A percentile compares a stretch with the other conserved stretches of the same genome.
These are phyloP conservation scores for Guadua angustifolia DNA, from an alignment of 176 grass and related monocot genomes.

Conservation along the genomic window DNA sequence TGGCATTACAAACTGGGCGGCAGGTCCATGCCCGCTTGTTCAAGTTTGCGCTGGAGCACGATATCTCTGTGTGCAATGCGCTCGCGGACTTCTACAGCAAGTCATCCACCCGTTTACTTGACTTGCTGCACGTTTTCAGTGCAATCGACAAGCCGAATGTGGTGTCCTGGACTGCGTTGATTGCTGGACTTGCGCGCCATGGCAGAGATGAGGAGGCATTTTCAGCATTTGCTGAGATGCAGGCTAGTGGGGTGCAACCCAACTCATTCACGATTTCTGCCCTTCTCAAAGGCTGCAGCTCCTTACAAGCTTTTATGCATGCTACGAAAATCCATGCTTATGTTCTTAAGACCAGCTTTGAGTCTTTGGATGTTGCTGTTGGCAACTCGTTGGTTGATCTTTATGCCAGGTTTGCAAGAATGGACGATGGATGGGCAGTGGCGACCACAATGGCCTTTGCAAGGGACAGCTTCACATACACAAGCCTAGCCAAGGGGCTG, in stretches of 20 bases:
- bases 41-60: slow-evolving; percentile 56
- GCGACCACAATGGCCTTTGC: slow-evolving; percentile 53
- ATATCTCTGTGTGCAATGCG: slow-evolving; percentile 65
- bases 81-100: slow-evolving; percentile 73
- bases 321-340: slow-evolving; percentile 67
- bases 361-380: slow-evolving; percentile 54
- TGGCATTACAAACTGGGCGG: slow-evolving; percentile 38
- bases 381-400: slow-evolving; percentile 75
- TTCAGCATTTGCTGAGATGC: slow-evolving; percentile 60
- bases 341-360: slow-evolving; percentile 67
- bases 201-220: slow-evolving; percentile 47
- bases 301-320: slow-evolving; percentile 39
- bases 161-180: slow-evolving; percentile 71
- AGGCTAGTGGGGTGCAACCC: slow-evolving; percentile 58
- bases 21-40: slow-evolving; percentile 68
- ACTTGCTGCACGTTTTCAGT: slow-evolving; percentile 47
- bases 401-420: slow-evolving; percentile 70
- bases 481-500: slow-evolving; percentile 77
- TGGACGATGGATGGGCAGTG: slow-evolving; percentile 61
- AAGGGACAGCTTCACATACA: slow-evolving; percentile 72
- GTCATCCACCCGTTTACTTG: slow-evolving; percentile 38
- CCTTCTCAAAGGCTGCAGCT: slow-evolving; percentile 64
- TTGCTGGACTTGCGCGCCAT: slow-evolving; percentile 52
- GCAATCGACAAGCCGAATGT: slow-evolving; percentile 56
- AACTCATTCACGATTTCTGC: slow-evolving; percentile 79